These are phyloP conservation scores for Aspergillus taichungensis DNA, from an alignment of 495 filamentous ascomycete species.

Conservation along the genomic window DNA sequence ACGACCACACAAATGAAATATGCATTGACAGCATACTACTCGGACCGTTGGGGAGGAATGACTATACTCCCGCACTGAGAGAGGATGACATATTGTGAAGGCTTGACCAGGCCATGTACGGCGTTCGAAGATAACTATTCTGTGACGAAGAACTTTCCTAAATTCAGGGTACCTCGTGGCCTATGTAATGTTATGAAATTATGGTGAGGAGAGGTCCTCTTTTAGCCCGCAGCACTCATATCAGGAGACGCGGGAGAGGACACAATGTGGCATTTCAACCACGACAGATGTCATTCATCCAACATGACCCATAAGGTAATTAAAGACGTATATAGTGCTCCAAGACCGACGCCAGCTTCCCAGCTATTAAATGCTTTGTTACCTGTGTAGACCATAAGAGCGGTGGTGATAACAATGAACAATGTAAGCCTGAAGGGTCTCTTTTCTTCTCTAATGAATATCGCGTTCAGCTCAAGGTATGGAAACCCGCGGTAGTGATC, in stretches of 20 bases:
- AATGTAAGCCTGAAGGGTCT: neutral
- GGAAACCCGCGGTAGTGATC: neutral
- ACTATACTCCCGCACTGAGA: neutral
- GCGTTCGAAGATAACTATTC: too few relatives aligned
- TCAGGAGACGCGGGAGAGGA: too few relatives aligned
- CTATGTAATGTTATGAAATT: too few relatives aligned
- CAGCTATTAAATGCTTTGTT: neutral
- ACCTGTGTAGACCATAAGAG: neutral
- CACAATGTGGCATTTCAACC: too few relatives aligned
- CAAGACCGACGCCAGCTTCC: neutral
- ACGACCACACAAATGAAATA: neutral
- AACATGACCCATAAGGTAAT: neutral
- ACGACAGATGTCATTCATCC: neutral
- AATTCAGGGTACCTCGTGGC: too few relatives aligned
- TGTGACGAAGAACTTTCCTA: too few relatives aligned
- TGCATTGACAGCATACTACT: neutral
- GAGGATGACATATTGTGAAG: neutral
- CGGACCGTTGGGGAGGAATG: neutral
- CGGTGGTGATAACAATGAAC: too few relatives aligned
- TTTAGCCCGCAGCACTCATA: neutral
- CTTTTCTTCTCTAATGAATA: neutral
- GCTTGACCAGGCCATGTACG: too few relatives aligned
- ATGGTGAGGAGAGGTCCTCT: too few relatives aligned
- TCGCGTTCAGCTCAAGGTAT: neutral
- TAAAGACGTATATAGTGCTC: slow-evolving; percentile 1